Evolutionary conservation across 2,329 filamentous ascomycete species (phyloP).

Genomic region (Pseudonectria foliicola): DNA sequence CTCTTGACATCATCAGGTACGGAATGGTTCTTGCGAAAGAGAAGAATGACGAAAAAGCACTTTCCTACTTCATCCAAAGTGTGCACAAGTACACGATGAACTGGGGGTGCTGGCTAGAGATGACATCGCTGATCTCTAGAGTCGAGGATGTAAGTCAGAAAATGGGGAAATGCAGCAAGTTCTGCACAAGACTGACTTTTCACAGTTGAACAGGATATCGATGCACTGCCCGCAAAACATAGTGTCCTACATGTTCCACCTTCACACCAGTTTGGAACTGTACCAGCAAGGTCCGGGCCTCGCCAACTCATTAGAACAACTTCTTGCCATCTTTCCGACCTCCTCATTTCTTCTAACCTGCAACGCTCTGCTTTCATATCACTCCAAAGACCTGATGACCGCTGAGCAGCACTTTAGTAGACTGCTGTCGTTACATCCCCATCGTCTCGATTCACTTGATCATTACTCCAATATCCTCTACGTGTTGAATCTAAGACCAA

Average conservation of each 20-base stretch:
- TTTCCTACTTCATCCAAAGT: constrained; percentile 80
- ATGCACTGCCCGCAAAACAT: constrained; percentile 79
- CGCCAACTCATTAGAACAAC: constrained; percentile 66
- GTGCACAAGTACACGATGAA: constrained; percentile 90
- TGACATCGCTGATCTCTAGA: constrained; percentile 71
- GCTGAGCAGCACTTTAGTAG: constrained; percentile 67
- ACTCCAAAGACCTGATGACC: constrained; percentile 71
- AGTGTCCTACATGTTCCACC: constrained; percentile 88
- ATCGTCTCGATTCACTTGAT: constrained; percentile 81
- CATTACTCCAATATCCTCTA: constrained; percentile 98
- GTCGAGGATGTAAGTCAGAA: constrained; percentile 71
- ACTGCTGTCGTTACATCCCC: constrained; percentile 65
- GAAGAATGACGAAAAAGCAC: constrained; percentile 79
- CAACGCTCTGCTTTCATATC: constrained; percentile 80
- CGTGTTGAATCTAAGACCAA: constrained; percentile 79
- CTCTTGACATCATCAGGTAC: constrained; percentile 44
- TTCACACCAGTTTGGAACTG: constrained; percentile 84
- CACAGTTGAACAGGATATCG: constrained; percentile 62
- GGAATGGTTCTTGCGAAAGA: constrained; percentile 85
- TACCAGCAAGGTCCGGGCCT: constrained; percentile 77
- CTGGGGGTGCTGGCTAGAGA: constrained; percentile 94
- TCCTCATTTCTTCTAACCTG: constrained; percentile 89
- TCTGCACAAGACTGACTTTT: constrained; percentile 6
- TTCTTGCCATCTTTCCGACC: constrained; percentile 76
- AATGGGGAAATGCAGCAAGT: constrained; percentile 17